Evolutionary conservation across 164 flowering plant genomes (phyloP).

Genomic region (Stephania cephalantha): DNA sequence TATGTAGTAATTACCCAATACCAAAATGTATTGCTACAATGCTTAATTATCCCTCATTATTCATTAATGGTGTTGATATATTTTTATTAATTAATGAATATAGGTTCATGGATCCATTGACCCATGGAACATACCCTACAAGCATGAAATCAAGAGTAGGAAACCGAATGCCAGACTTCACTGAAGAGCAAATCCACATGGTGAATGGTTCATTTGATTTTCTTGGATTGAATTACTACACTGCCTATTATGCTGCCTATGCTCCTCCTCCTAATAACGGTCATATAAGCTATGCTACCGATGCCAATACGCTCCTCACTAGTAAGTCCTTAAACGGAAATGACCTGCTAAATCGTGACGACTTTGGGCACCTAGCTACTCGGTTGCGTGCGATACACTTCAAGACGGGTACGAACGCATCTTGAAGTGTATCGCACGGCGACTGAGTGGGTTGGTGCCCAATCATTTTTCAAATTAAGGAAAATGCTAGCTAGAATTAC

Average conservation of each 20-base stretch:
- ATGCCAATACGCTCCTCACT: slow-evolving; percentile 15
- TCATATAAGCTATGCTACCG: slow-evolving; percentile 17
- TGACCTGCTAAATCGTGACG: no score
- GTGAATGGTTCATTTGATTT: slow-evolving; percentile 45
- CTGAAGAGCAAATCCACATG: slow-evolving; percentile 21
- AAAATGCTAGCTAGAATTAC: no score
- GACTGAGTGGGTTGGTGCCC: no score
- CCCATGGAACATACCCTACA: slow-evolving; percentile 44
- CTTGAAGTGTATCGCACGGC: no score
- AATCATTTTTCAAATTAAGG: no score
- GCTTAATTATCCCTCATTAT: no score
- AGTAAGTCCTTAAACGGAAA: slow-evolving; percentile 10
- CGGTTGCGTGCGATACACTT: background rate
- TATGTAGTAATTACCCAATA: no score
- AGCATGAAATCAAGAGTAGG: slow-evolving; percentile 34
- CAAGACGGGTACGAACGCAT: no score
- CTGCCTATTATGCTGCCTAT: slow-evolving; percentile 30
- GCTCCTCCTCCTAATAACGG: background rate
- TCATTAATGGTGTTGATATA: no score
- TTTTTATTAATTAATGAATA: background rate
- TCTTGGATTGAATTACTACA: slow-evolving; percentile 51
- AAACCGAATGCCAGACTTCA: slow-evolving; percentile 47
- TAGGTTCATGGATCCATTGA: slow-evolving; percentile 49
- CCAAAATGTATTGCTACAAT: no score
- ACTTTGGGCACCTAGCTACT: background rate